A percentile compares a stretch with the other conserved stretches of the same genome.
Conservation (phyloP, 1,139 yeast species). For the Zygoascus sp. region DNA sequence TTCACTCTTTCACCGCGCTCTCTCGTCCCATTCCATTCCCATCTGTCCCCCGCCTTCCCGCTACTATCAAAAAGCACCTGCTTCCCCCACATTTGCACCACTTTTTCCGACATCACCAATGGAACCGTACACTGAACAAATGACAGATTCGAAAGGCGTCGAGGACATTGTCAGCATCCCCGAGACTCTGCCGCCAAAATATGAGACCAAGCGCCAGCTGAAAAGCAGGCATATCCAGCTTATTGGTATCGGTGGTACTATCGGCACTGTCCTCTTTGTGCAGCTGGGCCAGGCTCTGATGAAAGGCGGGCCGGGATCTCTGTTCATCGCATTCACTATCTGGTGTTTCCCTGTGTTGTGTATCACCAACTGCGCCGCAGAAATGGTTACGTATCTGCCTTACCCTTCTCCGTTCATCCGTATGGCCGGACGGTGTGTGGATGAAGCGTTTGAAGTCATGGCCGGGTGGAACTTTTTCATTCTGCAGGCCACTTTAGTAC, state of each 20-base stretch:
- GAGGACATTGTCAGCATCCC: background rate
- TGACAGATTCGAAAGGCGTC: background rate
- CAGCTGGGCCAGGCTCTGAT: constrained; percentile 67
- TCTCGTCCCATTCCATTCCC: no score
- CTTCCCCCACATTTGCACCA: background rate
- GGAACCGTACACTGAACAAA: no score
- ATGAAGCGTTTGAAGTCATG: constrained; percentile 71
- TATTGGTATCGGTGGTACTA: constrained; percentile 79
- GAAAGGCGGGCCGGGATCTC: constrained; percentile 73
- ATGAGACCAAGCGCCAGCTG: constrained; percentile 25
- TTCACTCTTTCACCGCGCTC: background rate
- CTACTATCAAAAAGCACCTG: background rate
- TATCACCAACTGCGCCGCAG: constrained; percentile 71
- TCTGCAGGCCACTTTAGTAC: constrained; percentile 69
- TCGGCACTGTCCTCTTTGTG: constrained; percentile 76
- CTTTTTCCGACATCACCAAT: background rate
- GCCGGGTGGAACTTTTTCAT: constrained; percentile 80
- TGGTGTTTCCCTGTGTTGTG: constrained; percentile 62
- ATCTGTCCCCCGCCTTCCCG: background rate
- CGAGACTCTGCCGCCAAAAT: constrained; percentile 18
- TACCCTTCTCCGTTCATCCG: constrained; percentile 61
- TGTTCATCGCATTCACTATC: constrained; percentile 58
- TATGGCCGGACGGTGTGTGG: constrained; percentile 52
- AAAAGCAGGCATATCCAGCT: constrained; percentile 51
- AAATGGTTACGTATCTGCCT: constrained; percentile 78